A percentile compares a stretch with the other conserved stretches of the same genome.
Conservation (phyloP, 139 green algal species). For the Ettlia oleoabundans region DNA sequence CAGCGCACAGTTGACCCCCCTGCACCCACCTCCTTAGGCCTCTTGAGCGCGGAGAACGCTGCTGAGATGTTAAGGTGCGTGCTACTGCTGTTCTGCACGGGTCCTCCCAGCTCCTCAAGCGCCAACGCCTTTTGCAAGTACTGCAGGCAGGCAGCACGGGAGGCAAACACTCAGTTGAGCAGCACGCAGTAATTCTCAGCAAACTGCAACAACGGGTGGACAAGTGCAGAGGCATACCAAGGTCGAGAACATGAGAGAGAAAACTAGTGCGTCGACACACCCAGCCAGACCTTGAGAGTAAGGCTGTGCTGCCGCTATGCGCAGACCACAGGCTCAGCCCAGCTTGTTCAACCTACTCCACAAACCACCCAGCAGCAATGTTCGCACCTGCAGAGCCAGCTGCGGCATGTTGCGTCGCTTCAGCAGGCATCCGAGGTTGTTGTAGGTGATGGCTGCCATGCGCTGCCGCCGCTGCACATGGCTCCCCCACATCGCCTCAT, state of each 20-base stretch:
- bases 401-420: constrained; percentile 34
- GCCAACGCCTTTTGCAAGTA: constrained; percentile 44
- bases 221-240: too few species aligned
- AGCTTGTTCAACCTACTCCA: too few species aligned
- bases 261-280: too few species aligned
- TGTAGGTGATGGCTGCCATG: constrained; percentile 47
- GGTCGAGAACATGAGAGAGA: too few species aligned
- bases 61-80: constrained; percentile 54
- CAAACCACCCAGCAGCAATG: too few species aligned
- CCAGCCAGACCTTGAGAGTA: too few species aligned
- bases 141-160: not conserved
- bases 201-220: too few species aligned
- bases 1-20: too few species aligned
- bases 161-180: not conserved
- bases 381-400: constrained; percentile 32
- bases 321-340: too few species aligned
- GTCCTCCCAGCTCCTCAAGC: constrained; percentile 28
- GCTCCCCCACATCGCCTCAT: constrained; percentile 24
- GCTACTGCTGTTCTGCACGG: constrained; percentile 31
- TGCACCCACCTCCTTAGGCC: constrained; percentile 30
- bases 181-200: too few species aligned
- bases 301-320: too few species aligned
- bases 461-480: not conserved
- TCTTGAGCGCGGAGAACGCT: constrained; percentile 34
- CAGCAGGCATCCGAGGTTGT: constrained; percentile 55